A percentile compares a stretch with the other conserved stretches of the same genome.
phyloP scores from a whole-genome alignment of 495 filamentous ascomycete species.

The Cudoniella acicularis region DNA sequence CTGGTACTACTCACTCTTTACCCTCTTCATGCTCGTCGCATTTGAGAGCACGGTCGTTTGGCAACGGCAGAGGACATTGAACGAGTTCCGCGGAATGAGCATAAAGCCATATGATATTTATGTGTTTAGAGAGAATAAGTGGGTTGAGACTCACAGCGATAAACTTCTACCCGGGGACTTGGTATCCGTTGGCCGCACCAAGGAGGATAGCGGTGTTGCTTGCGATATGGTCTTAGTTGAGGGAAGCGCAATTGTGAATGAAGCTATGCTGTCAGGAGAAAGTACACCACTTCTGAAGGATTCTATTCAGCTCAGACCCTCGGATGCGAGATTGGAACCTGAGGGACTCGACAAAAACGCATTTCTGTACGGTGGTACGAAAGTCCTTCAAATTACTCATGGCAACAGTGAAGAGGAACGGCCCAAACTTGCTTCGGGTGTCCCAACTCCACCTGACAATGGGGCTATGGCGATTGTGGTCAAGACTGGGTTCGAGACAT shows the following conservation, averaged over 20 bases:
- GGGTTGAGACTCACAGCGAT: slow-evolving; percentile 88
- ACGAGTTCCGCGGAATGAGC: slow-evolving; percentile 97
- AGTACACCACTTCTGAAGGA: slow-evolving; percentile 97
- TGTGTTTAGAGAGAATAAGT: slow-evolving; percentile 81
- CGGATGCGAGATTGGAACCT: slow-evolving; percentile 77
- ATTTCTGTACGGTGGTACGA: slow-evolving; percentile 94
- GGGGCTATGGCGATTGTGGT: slow-evolving; percentile 91
- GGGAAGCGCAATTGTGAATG: slow-evolving; percentile 95
- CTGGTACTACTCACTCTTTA: slow-evolving; percentile 99
- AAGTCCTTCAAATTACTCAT: slow-evolving; percentile 93
- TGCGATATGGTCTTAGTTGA: slow-evolving; percentile 96
- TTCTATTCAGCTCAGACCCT: slow-evolving; percentile 86
- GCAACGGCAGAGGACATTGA: slow-evolving; percentile 96
- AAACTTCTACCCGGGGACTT: slow-evolving; percentile 95
- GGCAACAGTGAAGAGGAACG: slow-evolving; percentile 68
- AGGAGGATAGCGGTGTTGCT: slow-evolving; percentile 94
- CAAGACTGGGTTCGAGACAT: slow-evolving; percentile 98
- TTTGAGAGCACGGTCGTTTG: slow-evolving; percentile 99
- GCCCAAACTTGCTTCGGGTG: slow-evolving; percentile 64
- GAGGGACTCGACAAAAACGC: slow-evolving; percentile 95
- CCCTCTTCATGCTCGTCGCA: slow-evolving; percentile 93
- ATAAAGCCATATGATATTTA: slow-evolving; percentile 96
- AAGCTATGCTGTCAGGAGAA: slow-evolving; percentile 98
- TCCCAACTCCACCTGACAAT: slow-evolving; percentile 76
- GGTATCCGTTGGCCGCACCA: slow-evolving; percentile 89